These are phyloP conservation scores for Capsicum baccatum DNA, from an alignment of 257 asterid genomes.

Conservation along the genomic window DNA sequence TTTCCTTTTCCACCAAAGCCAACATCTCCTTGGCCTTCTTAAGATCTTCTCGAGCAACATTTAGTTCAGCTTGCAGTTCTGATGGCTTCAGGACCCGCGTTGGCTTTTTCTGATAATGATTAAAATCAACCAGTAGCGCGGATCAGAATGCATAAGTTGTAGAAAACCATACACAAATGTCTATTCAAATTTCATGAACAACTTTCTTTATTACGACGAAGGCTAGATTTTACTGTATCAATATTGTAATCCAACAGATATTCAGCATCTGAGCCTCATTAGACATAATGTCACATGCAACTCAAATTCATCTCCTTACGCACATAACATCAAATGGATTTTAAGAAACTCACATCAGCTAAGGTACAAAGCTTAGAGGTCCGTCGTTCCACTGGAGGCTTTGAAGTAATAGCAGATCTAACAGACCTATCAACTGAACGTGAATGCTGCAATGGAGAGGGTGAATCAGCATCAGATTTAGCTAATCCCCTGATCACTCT, in stretches of 20 bases:
- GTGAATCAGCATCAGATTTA: slow-evolving; percentile 71
- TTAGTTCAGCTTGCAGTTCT: slow-evolving; percentile 70
- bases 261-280: slow-evolving; percentile 6
- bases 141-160: slow-evolving; percentile 24
- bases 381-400: slow-evolving; percentile 64
- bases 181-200: not conserved
- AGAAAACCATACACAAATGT: not conserved
- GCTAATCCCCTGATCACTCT: slow-evolving; percentile 59
- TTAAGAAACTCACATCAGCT: slow-evolving; percentile 65
- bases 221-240: not conserved
- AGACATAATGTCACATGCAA: not conserved
- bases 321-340: not conserved
- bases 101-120: slow-evolving; percentile 63
- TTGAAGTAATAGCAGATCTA: slow-evolving; percentile 64
- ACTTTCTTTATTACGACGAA: not conserved
- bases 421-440: slow-evolving; percentile 65
- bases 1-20: slow-evolving; percentile 72
- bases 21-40: slow-evolving; percentile 80
- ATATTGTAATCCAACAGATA: not conserved
- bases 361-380: slow-evolving; percentile 68
- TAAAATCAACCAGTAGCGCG: slow-evolving; percentile 13
- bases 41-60: slow-evolving; percentile 75
- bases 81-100: slow-evolving; percentile 61
- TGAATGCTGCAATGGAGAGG: slow-evolving; percentile 59
- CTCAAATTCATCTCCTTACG: slow-evolving; percentile 13